Evolutionary conservation across 202 grass and related monocot genomes (phyloP).

Genomic region (Musa balbisiana): DNA sequence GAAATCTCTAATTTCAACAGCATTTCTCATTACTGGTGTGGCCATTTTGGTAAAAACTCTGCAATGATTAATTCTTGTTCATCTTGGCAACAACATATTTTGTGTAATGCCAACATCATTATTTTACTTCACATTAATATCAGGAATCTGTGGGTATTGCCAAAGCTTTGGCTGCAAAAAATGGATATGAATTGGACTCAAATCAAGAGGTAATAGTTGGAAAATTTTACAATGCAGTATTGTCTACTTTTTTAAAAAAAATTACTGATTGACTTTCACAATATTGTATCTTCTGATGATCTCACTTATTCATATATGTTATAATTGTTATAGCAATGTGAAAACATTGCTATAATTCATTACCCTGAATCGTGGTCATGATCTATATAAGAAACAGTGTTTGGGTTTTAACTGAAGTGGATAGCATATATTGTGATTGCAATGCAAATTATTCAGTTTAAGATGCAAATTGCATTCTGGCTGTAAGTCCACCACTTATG

Average conservation of each 20-base stretch:
- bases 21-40: conserved; percentile 88
- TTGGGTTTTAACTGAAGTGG: background rate
- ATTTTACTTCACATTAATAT: conserved; percentile 25
- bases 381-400: background rate
- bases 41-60: conserved; percentile 72
- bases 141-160: conserved; percentile 99
- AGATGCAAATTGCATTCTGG: background rate
- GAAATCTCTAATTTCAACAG: conserved; percentile 64
- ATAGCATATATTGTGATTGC: background rate
- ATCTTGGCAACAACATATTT: conserved; percentile 4
- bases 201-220: conserved; percentile 73
- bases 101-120: conserved; percentile 11
- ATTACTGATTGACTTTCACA: background rate
- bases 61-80: background rate
- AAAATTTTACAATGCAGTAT: conserved; percentile 2
- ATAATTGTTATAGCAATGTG: no score
- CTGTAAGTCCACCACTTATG: background rate
- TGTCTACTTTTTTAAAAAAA: background rate
- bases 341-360: background rate
- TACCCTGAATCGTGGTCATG: no score
- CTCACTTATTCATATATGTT: background rate
- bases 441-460: background rate
- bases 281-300: background rate
- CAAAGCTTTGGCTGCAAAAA: conserved; percentile 96
- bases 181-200: conserved; percentile 94